phyloP scores from a whole-genome alignment of 2,329 filamentous ascomycete genomes.

The Furcasterigmium furcatum region DNA sequence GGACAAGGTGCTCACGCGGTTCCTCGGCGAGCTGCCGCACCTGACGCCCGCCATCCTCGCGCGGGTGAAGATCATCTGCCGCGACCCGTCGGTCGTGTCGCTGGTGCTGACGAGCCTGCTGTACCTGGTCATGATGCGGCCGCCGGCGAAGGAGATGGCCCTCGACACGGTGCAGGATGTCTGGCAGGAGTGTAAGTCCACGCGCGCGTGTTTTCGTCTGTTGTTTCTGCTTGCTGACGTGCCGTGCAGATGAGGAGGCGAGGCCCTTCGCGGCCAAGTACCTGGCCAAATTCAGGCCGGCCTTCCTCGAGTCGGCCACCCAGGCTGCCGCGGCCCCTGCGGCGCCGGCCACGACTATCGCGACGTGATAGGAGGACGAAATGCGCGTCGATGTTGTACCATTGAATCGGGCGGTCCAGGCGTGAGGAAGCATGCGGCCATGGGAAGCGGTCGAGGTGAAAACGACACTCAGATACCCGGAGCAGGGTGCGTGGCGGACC shows the following conservation, averaged over 20 bases:
- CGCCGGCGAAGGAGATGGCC: slow-evolving; percentile 59
- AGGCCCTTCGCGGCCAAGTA: slow-evolving; percentile 61
- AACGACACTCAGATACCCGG: not conserved
- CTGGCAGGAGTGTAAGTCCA: slow-evolving; percentile 60
- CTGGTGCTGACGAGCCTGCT: slow-evolving; percentile 62
- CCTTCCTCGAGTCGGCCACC: slow-evolving; percentile 36
- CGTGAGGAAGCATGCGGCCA: too few species aligned
- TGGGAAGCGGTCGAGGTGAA: not conserved
- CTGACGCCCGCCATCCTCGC: slow-evolving; percentile 70
- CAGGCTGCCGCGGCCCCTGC: slow-evolving; percentile 3
- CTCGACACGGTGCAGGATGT: slow-evolving; percentile 65
- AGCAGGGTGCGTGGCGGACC: not conserved
- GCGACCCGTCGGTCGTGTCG: slow-evolving; percentile 62
- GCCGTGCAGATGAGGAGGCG: slow-evolving; percentile 55
- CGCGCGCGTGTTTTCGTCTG: not conserved
- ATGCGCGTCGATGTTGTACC: slow-evolving; percentile 21
- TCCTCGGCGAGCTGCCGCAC: slow-evolving; percentile 86
- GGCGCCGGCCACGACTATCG: not conserved
- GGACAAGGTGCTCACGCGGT: slow-evolving; percentile 86
- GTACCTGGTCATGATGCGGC: slow-evolving; percentile 66
- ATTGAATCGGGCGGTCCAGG: too few species aligned
- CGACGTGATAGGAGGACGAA: slow-evolving; percentile 9
- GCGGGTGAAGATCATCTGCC: slow-evolving; percentile 65
- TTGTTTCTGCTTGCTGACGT: slow-evolving; percentile 15
- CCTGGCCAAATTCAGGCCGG: slow-evolving; percentile 57